phyloP scores from a whole-genome alignment of 148 eudicot genomes.

The Chenopodium quinoa region DNA sequence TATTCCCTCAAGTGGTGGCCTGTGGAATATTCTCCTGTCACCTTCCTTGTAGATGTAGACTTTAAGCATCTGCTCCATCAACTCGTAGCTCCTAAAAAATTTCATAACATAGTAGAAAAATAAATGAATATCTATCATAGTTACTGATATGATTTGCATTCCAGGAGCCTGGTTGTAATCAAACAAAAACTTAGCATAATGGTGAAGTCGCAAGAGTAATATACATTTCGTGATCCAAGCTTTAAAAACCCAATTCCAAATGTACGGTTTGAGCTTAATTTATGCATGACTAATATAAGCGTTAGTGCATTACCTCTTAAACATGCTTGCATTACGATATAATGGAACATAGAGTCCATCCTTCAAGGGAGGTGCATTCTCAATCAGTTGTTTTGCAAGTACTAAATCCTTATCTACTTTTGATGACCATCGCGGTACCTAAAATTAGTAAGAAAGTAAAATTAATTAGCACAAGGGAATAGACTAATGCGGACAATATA shows the following conservation, averaged over 20 bases:
- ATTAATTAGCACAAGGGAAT: neutral
- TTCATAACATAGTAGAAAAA: neutral
- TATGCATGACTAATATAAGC: neutral
- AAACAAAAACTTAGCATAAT: too few relatives aligned
- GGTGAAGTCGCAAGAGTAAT: neutral
- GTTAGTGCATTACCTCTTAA: constrained; percentile 48
- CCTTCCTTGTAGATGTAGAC: constrained; percentile 70
- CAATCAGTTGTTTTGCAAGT: constrained; percentile 47
- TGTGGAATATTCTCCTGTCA: constrained; percentile 55
- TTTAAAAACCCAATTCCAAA: neutral
- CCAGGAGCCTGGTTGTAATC: neutral
- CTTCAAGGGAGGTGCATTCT: constrained; percentile 37
- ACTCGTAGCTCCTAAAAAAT: constrained; percentile 55
- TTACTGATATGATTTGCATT: too few relatives aligned
- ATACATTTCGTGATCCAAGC: neutral
- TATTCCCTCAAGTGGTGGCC: constrained; percentile 60
- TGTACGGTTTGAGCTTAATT: neutral
- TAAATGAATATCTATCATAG: neutral
- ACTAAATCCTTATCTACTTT: constrained; percentile 41
- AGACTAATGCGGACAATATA: neutral
- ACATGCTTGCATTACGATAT: constrained; percentile 54
- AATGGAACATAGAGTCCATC: constrained; percentile 52
- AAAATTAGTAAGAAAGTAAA: neutral
- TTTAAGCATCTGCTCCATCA: constrained; percentile 67
- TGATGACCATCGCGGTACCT: constrained; percentile 46